A percentile compares a stretch with the other conserved stretches of the same genome.
Evolutionary conservation across 2,329 filamentous ascomycete genomes (phyloP).

Genomic region (Sordariomycetes sp.): DNA sequence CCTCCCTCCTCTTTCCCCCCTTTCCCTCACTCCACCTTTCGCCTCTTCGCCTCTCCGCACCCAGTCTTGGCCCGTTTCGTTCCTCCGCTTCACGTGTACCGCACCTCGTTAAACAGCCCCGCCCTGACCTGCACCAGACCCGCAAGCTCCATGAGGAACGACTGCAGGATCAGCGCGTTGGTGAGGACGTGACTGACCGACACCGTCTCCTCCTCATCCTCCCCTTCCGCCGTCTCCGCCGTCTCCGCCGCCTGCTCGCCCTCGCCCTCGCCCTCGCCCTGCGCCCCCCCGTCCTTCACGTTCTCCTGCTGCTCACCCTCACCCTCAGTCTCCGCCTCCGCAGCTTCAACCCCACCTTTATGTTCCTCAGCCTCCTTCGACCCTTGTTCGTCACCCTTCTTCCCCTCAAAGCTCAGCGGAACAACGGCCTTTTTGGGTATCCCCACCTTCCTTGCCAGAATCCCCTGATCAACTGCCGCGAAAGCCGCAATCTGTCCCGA

Average conservation of each 20-base stretch:
- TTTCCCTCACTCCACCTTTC: not conserved
- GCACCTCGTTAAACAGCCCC: conserved; percentile 64
- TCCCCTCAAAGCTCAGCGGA: conserved; percentile 25
- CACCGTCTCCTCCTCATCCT: conserved; percentile 25
- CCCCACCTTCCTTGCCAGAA: conserved; percentile 40
- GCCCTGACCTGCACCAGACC: conserved; percentile 63
- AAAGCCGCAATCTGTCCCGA: conserved; percentile 44
- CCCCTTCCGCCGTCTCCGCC: conserved; percentile 13
- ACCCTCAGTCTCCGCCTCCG: conserved; percentile 3
- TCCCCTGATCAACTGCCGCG: conserved; percentile 50
- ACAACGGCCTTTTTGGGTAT: conserved; percentile 30
- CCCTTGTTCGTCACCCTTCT: conserved; percentile 5
- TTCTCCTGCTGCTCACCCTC: conserved; percentile 2
- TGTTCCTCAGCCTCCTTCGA: conserved; percentile 9
- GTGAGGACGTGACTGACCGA: conserved; percentile 69
- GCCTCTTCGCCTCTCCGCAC: no score
- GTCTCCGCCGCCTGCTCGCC: conserved; percentile 34
- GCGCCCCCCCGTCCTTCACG: conserved; percentile 5
- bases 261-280: conserved; percentile 9
- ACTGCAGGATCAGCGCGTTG: conserved; percentile 67
- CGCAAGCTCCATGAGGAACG: conserved; percentile 66
- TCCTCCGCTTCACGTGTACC: conserved; percentile 24
- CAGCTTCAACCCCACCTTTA: conserved; percentile 10
- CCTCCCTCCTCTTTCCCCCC: not conserved
- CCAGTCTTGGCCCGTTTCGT: no score